Conservation (phyloP, 192 early-diverging fungal species). For the Coemansia sp. region DNA sequence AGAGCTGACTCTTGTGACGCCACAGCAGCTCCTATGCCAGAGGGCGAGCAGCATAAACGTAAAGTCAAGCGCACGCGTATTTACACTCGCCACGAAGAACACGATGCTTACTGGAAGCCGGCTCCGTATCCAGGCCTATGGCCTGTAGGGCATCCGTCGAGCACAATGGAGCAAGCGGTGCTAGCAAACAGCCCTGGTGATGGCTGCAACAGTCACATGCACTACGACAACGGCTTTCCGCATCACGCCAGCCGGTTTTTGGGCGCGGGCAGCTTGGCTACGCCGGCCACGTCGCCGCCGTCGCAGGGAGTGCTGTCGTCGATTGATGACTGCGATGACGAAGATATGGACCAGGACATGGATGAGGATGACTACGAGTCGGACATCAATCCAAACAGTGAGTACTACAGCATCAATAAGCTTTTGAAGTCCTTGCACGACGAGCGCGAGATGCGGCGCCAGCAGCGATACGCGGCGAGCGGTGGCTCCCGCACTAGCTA, state of each 20-base stretch:
- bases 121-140: neutral
- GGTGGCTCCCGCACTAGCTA: neutral
- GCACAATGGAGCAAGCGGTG: neutral
- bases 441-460: slow-evolving; percentile 37
- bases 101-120: neutral
- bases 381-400: slow-evolving; percentile 27
- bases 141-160: neutral
- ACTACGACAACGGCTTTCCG: neutral
- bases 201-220: neutral
- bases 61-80: neutral
- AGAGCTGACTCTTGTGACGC: neutral
- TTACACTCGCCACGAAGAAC: neutral
- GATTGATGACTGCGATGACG: slow-evolving; percentile 10
- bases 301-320: slow-evolving; percentile 2
- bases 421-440: slow-evolving; percentile 48
- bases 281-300: slow-evolving; percentile 32
- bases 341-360: slow-evolving; percentile 1
- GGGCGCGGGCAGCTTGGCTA: slow-evolving; percentile 5
- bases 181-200: neutral
- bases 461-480: slow-evolving; percentile 12
- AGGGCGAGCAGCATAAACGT: neutral
- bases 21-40: neutral
- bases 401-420: slow-evolving; percentile 49
- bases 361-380: slow-evolving; percentile 16
- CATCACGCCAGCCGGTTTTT: neutral